Base-by-base conservation (phyloP, 78 protist genomes). In the Dictyostelium capitatum region DNA sequence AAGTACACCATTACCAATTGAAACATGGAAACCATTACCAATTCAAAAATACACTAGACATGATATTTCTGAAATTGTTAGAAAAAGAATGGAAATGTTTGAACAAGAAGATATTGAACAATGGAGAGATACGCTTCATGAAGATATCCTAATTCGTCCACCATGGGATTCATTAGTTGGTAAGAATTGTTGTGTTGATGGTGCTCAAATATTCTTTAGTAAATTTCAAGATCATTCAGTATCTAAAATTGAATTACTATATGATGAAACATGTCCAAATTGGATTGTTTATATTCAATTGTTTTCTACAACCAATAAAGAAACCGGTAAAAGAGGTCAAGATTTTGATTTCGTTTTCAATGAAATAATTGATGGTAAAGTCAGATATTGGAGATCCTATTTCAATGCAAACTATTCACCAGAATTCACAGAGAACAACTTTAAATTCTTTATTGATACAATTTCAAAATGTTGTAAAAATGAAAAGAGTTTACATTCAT, bases 361-460 rank as follows among this genome's bases (percentile, higher is more conserved):
- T 20, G 78, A 64, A 51, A 28, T 83, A 0, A 43, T 28, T 2
- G 82, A 70, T 54, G 82, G 64, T 23, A 48, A 69, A 43, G 57
- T 83, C 14, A 32, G 74, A 54, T 83, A 83, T 72, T 83, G 91
- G 91, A 48, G 81, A 41, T 54, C 73, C 23, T 83, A 83, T 43
- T 83, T 72, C 74, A 70, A 73, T 72, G 56, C 83, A 11, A 25
- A 48, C 53, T 23, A 8, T 7, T 15, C 28, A 14, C 3, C 14
- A 17, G n/a, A 14, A 17, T n/a, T 10, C 70, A 43, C 23, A 7
- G 70, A 32, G 30, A 41, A 74, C 23, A 78, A 56, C 17, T 78
- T 78, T 53, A 78, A 54, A 19, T 78, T 53, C 56, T 78, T 78
- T 14, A 78, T 78, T 78, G 32, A 78, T 53, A 53, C 70, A 53